These are phyloP conservation scores for Serpula lacrymans DNA, from an alignment of 768 basidiomycete species.

Conservation along the genomic window DNA sequence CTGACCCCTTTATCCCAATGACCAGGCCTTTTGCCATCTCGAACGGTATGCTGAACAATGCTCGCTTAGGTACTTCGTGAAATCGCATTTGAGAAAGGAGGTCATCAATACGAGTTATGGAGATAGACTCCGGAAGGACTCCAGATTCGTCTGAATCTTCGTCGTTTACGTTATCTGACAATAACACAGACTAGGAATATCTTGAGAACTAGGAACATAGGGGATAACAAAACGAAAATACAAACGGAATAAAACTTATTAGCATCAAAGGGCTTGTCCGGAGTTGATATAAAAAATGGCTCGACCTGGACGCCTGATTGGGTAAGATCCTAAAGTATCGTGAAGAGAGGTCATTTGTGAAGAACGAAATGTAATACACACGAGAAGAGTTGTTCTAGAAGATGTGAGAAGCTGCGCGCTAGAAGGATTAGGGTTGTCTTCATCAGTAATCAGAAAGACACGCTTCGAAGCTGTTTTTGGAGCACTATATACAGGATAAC, in stretches of 20 bases:
- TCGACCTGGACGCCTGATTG: conserved; percentile 78
- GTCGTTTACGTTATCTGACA: conserved; percentile 44
- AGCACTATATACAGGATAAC: conserved; percentile 43
- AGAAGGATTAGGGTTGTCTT: conserved; percentile 42
- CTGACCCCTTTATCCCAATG: conserved; percentile 81
- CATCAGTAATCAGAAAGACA: conserved; percentile 90
- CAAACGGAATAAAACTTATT: conserved; percentile 78
- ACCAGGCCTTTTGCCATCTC: conserved; percentile 69
- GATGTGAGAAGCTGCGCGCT: conserved; percentile 62
- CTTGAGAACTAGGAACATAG: neutral
- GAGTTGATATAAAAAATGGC: conserved; percentile 83
- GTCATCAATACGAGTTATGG: conserved; percentile 75
- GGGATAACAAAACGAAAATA: conserved; percentile 7
- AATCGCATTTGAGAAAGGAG: conserved; percentile 78
- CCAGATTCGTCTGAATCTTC: conserved; percentile 49
- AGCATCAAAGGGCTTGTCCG: conserved; percentile 64
- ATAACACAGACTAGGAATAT: conserved; percentile 53
- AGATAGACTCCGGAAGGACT: conserved; percentile 64
- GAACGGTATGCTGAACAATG: conserved; percentile 79
- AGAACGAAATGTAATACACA: conserved; percentile 27
- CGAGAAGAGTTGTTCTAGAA: conserved; percentile 68
- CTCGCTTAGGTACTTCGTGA: conserved; percentile 79
- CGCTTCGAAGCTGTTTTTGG: conserved; percentile 90
- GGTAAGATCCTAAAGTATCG: conserved; percentile 62
- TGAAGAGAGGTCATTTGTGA: conserved; percentile 4